Base-by-base conservation (phyloP, 257 asterid species). In the Prunella vulgaris region DNA sequence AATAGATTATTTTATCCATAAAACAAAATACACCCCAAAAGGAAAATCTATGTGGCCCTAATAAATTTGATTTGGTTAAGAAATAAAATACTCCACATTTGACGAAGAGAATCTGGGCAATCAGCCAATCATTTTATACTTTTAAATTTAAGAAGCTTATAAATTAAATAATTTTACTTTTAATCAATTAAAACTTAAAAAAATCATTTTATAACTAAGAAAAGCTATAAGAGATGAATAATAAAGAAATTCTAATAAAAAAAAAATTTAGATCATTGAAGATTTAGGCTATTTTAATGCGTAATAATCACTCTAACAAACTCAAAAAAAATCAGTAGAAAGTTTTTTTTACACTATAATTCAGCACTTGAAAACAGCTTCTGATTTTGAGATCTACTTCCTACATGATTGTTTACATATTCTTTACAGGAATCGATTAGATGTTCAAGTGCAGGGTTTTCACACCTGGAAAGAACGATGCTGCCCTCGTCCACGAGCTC, bases 381-480 rank as follows among this genome's bases (percentile, higher is more conserved):
- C 53, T 57, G 56, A n/a, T 22, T 49, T 63, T 27, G 73, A 37
- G 57, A n/a, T 32, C 28, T 72, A 46, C 59, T 51, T 18, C 44
- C 73, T 28, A 60, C 44, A 27, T 70, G 70, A 10, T 24, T 61
- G 60, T 70, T 78, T 52, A 79, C 70, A 71, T 74, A 72, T 64
- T 83, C 92, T 69, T 75, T 77, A 77, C 89, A 87, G 37, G 94
- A 87, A 65, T 73, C 71, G 59, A 77, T 51, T 28, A 90, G 83
- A 64, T 82, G 80, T 72, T 71, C 64, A 58, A 88, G 76, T 40
- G 82, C 80, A 9, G 73, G 65, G 70, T 78, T 81, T 57, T 81
- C 84, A 49, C 68, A 76, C 69, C 68, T 58, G 20, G 70, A 21
- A n/a, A 74, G 33, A 21, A 59, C 13, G 49, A 44, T 30, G 64